These are phyloP conservation scores for Xylariaceae sp. DNA, from an alignment of 2,329 filamentous ascomycete species.

Conservation along the genomic window DNA sequence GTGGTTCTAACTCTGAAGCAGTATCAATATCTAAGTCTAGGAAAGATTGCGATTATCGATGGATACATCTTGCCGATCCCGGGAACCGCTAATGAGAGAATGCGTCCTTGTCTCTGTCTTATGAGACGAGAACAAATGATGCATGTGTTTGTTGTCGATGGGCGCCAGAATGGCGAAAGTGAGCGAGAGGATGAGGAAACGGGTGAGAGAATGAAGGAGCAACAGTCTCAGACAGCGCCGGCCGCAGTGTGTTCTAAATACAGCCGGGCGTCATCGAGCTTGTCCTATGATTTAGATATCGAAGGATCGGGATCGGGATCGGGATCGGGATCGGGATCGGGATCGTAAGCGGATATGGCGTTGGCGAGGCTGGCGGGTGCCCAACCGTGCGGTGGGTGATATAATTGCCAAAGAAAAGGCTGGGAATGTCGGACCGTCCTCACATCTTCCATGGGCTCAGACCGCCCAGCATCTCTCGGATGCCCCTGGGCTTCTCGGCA, in stretches of 20 bases:
- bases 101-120: background rate
- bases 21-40: constrained; percentile 11
- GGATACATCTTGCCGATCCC: constrained; percentile 3
- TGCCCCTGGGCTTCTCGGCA: constrained; percentile 29
- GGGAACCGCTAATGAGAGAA: background rate
- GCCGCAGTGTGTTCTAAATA: constrained; percentile 25
- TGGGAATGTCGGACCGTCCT: constrained; percentile 3
- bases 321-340: constrained; percentile 12
- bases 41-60: constrained; percentile 1
- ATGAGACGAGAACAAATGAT: constrained; percentile 16
- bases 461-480: constrained; percentile 29
- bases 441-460: constrained; percentile 20
- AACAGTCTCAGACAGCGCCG: constrained; percentile 15
- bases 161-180: constrained; percentile 27
- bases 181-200: constrained; percentile 17
- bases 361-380: background rate
- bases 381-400: constrained; percentile 20
- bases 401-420: constrained; percentile 23
- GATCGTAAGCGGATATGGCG: constrained; percentile 3
- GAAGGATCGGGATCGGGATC: constrained; percentile 16
- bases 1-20: constrained; percentile 26
- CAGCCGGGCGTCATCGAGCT: constrained; percentile 18
- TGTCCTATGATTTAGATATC: constrained; percentile 8
- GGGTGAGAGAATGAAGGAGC: background rate
- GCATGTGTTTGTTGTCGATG: constrained; percentile 25